Base-by-base conservation (phyloP, 2,329 filamentous ascomycete genomes). In the Nothomitra cinnamomea region DNA sequence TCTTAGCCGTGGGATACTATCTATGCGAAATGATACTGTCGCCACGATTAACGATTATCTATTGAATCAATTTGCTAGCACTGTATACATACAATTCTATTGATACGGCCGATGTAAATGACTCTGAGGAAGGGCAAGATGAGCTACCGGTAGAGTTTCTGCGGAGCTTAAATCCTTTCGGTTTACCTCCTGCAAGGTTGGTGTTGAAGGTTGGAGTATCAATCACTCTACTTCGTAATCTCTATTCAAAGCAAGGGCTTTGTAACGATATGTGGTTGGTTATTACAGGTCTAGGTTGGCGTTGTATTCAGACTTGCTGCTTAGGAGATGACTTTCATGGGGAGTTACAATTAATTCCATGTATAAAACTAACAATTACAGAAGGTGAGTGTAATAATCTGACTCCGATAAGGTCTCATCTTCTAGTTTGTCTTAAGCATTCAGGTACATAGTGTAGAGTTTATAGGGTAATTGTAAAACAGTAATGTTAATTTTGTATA, bases 21-120 rank as follows among this genome's bases (percentile, higher is more conserved):
- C 52, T 50, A 28, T 53, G 2, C 22, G 32, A 15, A 53, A 53
- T 50, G 32, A 48, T 53, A 53, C 42, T 52, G n/a, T 49, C 21
- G 15, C 35, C 7, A 38, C 7, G 7, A 7, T 38, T 15, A 38
- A 38, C 35, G 35, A 38, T 38, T 15, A 38, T 38, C 35, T 38
- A 7, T 7, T 38, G 15, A 7, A 38, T 7, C 35, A 38, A 15
- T 38, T 38, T 7, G 7, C 35, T 38, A 15, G 35, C 35, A 15
- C 7, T 38, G 15, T 22, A 45, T 21, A 45, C 24, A 17, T 48
- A 25, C 19, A 48, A 48, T 48, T 48, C 38, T 19, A 19, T 41
- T 41, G 38, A 41, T 19, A 41, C 38, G 3, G 38, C 38, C 5
- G 38, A 41, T 41, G 38, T n/a, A n/a, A 41, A 41, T 41, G 17